These are phyloP conservation scores for Tetradesmus obliquus DNA, from an alignment of 139 green algal genomes.

Conservation along the genomic window DNA sequence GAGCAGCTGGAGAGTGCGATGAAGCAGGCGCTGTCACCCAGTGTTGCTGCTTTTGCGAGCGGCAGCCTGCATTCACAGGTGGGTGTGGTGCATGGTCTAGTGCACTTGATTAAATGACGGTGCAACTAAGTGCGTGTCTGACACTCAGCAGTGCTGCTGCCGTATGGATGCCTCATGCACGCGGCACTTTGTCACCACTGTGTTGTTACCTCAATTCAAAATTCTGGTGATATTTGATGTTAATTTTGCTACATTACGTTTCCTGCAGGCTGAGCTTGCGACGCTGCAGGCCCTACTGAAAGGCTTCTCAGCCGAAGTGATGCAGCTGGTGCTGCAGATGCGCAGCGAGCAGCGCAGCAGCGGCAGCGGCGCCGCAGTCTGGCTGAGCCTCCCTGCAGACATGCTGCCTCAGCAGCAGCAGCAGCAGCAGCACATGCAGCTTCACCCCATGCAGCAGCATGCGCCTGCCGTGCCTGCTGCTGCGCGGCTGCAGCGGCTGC, in stretches of 20 bases:
- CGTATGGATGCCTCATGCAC: too few species aligned
- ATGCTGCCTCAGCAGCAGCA: background rate
- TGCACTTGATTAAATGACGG: too few species aligned
- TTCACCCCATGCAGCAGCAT: background rate
- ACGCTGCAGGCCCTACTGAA: conserved; percentile 4
- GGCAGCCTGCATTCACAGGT: background rate
- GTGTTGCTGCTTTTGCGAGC: background rate
- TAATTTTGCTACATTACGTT: too few species aligned
- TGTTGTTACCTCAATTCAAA: too few species aligned
- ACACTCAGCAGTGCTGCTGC: too few species aligned
- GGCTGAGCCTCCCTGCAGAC: background rate
- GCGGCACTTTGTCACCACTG: too few species aligned
- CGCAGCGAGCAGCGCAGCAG: background rate
- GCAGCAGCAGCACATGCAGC: background rate
- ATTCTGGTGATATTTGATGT: too few species aligned
- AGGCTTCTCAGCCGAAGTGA: background rate
- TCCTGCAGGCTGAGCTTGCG: background rate
- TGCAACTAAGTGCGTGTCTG: too few species aligned
- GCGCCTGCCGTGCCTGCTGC: background rate
- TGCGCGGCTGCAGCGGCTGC: background rate
- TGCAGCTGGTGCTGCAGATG: conserved; percentile 31
- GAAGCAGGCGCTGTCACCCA: background rate
- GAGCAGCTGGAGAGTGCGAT: background rate
- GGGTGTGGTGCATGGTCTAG: too few species aligned
- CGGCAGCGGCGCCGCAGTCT: background rate